These are phyloP conservation scores for Astrephomene gubernaculifera DNA, from an alignment of 139 green algal species.

Conservation along the genomic window DNA sequence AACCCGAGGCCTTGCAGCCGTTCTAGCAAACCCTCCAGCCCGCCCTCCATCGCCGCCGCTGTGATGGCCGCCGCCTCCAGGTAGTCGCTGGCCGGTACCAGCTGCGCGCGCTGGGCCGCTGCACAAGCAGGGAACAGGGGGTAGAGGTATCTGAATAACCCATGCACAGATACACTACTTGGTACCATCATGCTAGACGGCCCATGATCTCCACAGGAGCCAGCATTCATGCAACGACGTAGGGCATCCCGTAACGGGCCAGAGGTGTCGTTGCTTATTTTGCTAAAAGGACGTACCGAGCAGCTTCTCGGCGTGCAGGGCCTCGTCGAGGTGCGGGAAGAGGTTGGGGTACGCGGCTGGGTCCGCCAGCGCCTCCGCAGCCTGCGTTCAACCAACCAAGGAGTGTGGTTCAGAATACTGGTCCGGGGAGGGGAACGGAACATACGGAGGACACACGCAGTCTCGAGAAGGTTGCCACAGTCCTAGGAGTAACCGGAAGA, in stretches of 20 bases:
- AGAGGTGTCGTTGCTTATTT: too few relatives aligned
- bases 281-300: slow-evolving; percentile 11
- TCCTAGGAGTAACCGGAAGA: too few relatives aligned
- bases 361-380: slow-evolving; percentile 96
- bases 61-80: slow-evolving; percentile 29
- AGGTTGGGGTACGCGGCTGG: slow-evolving; percentile 96
- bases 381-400: too few relatives aligned
- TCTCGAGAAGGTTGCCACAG: background rate
- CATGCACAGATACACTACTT: too few relatives aligned
- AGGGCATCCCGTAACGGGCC: too few relatives aligned
- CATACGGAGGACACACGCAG: background rate
- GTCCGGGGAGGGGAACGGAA: too few relatives aligned
- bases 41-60: slow-evolving; percentile 28
- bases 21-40: slow-evolving; percentile 9
- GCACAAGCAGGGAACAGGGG: background rate
- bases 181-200: too few relatives aligned
- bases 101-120: background rate
- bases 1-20: slow-evolving; percentile 3
- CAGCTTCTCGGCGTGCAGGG: slow-evolving; percentile 16
- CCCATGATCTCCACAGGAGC: too few relatives aligned
- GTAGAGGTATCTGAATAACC: too few relatives aligned
- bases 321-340: slow-evolving; percentile 89
- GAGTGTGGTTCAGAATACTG: too few relatives aligned
- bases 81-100: slow-evolving; percentile 35
- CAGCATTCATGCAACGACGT: too few relatives aligned